Base-by-base conservation (phyloP, 257 asterid species). In the Gentiana macrophylla region DNA sequence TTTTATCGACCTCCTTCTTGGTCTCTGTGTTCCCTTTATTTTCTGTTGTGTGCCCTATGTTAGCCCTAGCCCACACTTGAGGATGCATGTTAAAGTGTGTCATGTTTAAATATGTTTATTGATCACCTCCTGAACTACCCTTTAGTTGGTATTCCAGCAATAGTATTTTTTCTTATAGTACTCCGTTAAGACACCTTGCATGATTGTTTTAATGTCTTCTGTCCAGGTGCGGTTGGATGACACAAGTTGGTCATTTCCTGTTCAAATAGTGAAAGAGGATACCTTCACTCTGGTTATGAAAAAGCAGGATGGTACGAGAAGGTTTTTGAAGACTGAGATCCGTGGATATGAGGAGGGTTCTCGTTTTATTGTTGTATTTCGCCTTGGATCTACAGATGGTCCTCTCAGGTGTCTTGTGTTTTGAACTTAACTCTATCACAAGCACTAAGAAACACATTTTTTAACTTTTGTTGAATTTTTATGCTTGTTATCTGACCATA, bases 321-420 rank as follows among this genome's bases (percentile, higher is more conserved):
- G 64, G 63, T 79, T 72, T 66, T 50, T 91, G 56, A 89, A 87
- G 63, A 75, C 82, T 48, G 97, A 91, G 76, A 81, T 91, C 63
- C 98, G 98, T 68, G 98, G 97, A 62, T 91, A 80, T 71, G 98
- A 91, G 73, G 98, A 91, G 79, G 98, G 98, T 24, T 91, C 94
- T 59, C 98, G 98, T 36, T 91, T 87, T 70, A 72, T 79, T 64
- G 87, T 86, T 52, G 97, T 91, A 37, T 87, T 87, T 58, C 98
- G 98, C 58, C 80, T 82, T 63, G 98, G 95, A 70, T 75, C 97
- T 7, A 56, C 73, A 56, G 76, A 74, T 64, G 98, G 95, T 65
- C 97, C 97, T 60, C 77, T 91, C 44, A 91, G 98, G 97, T 91
- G 78, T 56, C 61, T 37, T 13, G 45, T 2, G 13, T 15, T 32